phyloP scores from a whole-genome alignment of 2,329 filamentous ascomycete species.

The Trichoderma atrobrunneum region DNA sequence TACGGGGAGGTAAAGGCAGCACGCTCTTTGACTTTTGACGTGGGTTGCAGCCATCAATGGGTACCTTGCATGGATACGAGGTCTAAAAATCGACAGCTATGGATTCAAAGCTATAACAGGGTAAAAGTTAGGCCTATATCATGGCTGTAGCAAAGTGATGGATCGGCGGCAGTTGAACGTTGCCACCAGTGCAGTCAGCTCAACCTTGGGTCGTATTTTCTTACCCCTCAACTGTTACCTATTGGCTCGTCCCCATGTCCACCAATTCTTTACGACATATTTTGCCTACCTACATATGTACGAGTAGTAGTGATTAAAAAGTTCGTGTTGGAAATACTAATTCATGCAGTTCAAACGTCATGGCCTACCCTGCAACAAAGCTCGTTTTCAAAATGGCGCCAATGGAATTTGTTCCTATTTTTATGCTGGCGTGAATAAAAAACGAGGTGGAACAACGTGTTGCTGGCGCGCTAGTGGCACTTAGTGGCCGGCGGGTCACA shows the following conservation, averaged over 20 bases:
- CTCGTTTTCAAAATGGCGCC: constrained; percentile 1
- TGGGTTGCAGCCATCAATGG: neutral
- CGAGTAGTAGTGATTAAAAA: neutral
- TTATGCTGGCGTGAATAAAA: neutral
- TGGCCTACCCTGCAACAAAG: neutral
- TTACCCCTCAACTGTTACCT: neutral
- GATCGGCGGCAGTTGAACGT: neutral
- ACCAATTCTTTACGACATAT: neutral
- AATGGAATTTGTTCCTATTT: constrained; percentile 6
- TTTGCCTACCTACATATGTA: neutral
- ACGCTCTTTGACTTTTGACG: neutral
- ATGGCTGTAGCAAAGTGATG: neutral
- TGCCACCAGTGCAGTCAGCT: neutral
- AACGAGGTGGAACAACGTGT: neutral
- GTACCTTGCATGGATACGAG: neutral
- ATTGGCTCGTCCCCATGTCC: neutral
- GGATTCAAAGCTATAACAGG: neutral
- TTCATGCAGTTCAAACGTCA: neutral
- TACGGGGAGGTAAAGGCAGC: neutral
- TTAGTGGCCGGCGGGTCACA: neutral
- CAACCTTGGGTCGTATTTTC: neutral
- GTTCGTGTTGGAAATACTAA: neutral
- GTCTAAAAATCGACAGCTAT: neutral
- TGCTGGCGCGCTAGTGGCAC: constrained; percentile 4
- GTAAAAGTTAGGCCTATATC: no score